These are phyloP conservation scores for Hypoxylon subgilvum DNA, from an alignment of 495 filamentous ascomycete genomes.

Conservation along the genomic window DNA sequence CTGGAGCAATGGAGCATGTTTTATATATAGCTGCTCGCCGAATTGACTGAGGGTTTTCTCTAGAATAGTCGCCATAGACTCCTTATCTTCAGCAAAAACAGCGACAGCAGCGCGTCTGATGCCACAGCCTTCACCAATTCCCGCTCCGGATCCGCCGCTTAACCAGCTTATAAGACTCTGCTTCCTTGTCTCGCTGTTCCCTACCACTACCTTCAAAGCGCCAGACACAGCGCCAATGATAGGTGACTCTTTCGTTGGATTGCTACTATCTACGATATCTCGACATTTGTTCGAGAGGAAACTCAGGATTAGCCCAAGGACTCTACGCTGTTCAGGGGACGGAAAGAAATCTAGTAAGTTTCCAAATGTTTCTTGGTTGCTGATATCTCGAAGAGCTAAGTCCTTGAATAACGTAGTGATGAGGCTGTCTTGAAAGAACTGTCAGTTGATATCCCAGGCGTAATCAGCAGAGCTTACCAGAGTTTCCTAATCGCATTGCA, in stretches of 20 bases:
- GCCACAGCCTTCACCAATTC: slow-evolving; percentile 64
- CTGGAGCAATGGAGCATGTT: slow-evolving; percentile 76
- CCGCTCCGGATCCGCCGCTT: slow-evolving; percentile 65
- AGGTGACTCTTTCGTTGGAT: slow-evolving; percentile 41
- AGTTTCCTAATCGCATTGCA: slow-evolving; percentile 73
- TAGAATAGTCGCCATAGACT: slow-evolving; percentile 62
- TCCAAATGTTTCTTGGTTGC: slow-evolving; percentile 41
- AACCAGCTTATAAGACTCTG: slow-evolving; percentile 73
- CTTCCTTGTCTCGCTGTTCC: slow-evolving; percentile 45
- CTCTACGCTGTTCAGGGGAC: slow-evolving; percentile 61
- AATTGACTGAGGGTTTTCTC: slow-evolving; percentile 74
- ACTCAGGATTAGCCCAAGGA: slow-evolving; percentile 64
- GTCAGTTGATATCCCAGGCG: slow-evolving; percentile 28
- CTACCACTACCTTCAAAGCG: slow-evolving; percentile 49
- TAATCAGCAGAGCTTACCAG: slow-evolving; percentile 57
- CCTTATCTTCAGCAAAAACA: slow-evolving; percentile 60
- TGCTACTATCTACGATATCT: slow-evolving; percentile 35
- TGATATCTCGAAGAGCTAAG: slow-evolving; percentile 51
- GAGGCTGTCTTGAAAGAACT: slow-evolving; percentile 56
- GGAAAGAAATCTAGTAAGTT: slow-evolving; percentile 57
- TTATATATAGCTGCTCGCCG: slow-evolving; percentile 84
- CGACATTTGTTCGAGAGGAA: slow-evolving; percentile 64
- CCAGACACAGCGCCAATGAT: slow-evolving; percentile 57
- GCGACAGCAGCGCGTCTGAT: slow-evolving; percentile 72
- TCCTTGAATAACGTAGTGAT: slow-evolving; percentile 56